phyloP scores from a whole-genome alignment of 2,329 filamentous ascomycete species.

The Clonostachys solani region DNA sequence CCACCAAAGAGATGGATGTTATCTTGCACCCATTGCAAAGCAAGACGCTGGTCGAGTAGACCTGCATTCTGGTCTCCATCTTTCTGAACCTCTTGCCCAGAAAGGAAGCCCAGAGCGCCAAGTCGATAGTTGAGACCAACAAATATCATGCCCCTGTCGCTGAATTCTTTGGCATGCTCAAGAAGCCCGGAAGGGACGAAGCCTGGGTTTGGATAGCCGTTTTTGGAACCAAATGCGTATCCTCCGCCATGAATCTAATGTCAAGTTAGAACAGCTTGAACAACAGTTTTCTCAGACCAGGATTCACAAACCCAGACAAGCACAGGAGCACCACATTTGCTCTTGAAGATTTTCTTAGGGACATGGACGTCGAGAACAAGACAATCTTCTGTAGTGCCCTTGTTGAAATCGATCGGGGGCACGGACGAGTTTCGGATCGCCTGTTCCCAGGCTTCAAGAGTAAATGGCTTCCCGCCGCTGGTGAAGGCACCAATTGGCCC shows the following conservation, averaged over 20 bases:
- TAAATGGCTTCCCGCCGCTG: background rate
- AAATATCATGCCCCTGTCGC: slow-evolving; percentile 36
- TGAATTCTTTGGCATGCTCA: background rate
- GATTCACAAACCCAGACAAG: background rate
- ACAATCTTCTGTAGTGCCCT: slow-evolving; percentile 25
- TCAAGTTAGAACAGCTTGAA: background rate
- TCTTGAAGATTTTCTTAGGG: slow-evolving; percentile 21
- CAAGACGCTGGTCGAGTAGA: slow-evolving; percentile 45
- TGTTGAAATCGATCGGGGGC: slow-evolving; percentile 4
- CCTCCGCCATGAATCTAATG: background rate
- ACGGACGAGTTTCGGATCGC: background rate
- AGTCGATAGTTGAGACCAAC: slow-evolving; percentile 37
- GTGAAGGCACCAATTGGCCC: background rate
- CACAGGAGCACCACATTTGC: background rate
- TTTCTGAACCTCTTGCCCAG: slow-evolving; percentile 30
- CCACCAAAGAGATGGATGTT: slow-evolving; percentile 51
- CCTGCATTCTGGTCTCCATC: slow-evolving; percentile 42
- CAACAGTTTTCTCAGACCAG: background rate
- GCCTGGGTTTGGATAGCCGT: background rate
- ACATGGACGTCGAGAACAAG: slow-evolving; percentile 33
- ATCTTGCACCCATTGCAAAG: slow-evolving; percentile 47
- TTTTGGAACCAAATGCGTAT: background rate
- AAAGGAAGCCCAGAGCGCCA: slow-evolving; percentile 33
- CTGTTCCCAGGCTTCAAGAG: background rate
- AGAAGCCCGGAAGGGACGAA: background rate